These are phyloP conservation scores for Grammothele lineata DNA, from an alignment of 768 basidiomycete genomes.

Conservation along the genomic window DNA sequence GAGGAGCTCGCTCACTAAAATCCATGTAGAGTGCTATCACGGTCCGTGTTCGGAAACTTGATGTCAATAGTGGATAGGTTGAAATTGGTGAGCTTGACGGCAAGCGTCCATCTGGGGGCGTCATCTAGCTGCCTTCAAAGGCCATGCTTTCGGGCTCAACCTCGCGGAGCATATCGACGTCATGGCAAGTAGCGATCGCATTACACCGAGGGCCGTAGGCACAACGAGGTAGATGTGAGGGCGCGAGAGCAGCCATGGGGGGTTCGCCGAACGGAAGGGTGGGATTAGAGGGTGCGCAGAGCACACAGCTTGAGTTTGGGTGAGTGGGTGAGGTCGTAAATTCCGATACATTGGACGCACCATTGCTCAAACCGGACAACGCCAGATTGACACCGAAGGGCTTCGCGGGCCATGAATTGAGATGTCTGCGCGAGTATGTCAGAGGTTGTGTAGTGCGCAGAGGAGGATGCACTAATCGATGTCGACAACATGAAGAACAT, in stretches of 20 bases:
- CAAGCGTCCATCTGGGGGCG: slow-evolving; percentile 53
- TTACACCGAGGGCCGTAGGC: slow-evolving; percentile 99
- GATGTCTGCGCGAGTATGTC: no score
- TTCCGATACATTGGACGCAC: no score
- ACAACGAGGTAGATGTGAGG: slow-evolving; percentile 90
- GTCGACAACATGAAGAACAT: no score
- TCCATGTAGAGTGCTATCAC: slow-evolving; percentile 99
- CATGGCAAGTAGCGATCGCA: slow-evolving; percentile 92
- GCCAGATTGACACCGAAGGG: no score
- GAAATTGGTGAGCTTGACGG: slow-evolving; percentile 97
- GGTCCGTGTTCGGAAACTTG: slow-evolving; percentile 94
- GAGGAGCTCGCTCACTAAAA: slow-evolving; percentile 68
- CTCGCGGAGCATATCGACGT: slow-evolving; percentile 86
- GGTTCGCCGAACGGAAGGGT: slow-evolving; percentile 82
- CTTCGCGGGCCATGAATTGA: no score
- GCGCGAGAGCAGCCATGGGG: slow-evolving; percentile 75
- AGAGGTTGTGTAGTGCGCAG: no score
- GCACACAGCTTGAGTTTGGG: slow-evolving; percentile 26
- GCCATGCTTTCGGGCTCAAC: slow-evolving; percentile 99
- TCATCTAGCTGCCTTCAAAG: slow-evolving; percentile 74
- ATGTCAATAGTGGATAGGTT: slow-evolving; percentile 91
- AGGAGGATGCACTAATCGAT: no score
- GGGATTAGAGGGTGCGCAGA: slow-evolving; percentile 88
- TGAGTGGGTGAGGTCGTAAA: slow-evolving; percentile 14
- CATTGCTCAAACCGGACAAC: no score